Evolutionary conservation across 164 flowering plant species (phyloP).

Genomic region (Hamamelis virginiana): DNA sequence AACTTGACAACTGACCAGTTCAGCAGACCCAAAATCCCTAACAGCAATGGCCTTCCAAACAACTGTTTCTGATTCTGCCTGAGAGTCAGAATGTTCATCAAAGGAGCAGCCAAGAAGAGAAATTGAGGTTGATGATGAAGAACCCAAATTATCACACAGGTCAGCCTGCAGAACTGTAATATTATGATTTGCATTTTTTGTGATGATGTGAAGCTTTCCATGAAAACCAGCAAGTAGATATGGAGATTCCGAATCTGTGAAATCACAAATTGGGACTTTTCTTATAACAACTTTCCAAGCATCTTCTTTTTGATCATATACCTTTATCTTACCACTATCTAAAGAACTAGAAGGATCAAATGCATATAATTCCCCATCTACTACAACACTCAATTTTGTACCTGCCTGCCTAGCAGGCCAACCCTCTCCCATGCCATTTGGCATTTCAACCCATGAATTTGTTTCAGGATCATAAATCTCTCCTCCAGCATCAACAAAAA

Average conservation of each 20-base stretch:
- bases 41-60: conserved; percentile 21
- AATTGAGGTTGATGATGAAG: background rate
- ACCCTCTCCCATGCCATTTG: conserved; percentile 93
- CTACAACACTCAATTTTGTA: conserved; percentile 79
- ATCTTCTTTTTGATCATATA: conserved; percentile 73
- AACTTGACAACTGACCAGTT: conserved; percentile 23
- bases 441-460: conserved; percentile 86
- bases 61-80: conserved; percentile 12
- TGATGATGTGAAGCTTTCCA: conserved; percentile 76
- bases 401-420: conserved; percentile 98
- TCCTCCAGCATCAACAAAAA: conserved; percentile 77
- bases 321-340: conserved; percentile 73
- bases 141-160: conserved; percentile 3
- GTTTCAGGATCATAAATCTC: conserved; percentile 61
- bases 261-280: conserved; percentile 65
- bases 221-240: conserved; percentile 76
- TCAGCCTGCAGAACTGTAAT: conserved; percentile 36
- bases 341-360: conserved; percentile 79
- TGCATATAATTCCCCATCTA: conserved; percentile 80
- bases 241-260: conserved; percentile 73
- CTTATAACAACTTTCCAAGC: conserved; percentile 76
- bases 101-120: background rate
- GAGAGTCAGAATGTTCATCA: background rate
- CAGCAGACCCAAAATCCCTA: conserved; percentile 12
- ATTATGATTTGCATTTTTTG: conserved; percentile 25